phyloP scores from a whole-genome alignment of 1,284 basidiomycete genomes.

The Tranzscheliella williamsii region DNA sequence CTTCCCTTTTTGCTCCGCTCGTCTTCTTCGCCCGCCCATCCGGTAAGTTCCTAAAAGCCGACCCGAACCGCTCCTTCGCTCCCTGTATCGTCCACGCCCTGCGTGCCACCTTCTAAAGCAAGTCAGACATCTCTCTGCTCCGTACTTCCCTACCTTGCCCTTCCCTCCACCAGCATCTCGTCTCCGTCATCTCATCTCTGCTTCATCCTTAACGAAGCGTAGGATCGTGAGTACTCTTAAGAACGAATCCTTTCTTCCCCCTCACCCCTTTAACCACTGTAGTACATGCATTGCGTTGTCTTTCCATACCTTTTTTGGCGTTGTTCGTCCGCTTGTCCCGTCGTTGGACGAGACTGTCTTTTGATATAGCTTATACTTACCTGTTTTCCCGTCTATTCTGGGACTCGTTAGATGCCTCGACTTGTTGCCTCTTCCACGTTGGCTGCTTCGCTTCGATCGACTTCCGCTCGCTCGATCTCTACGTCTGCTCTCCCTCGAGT shows the following conservation, averaged over 20 bases:
- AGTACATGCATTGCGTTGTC: too few species aligned
- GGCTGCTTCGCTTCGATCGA: conserved; percentile 41
- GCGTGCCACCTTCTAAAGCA: too few species aligned
- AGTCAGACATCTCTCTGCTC: neutral
- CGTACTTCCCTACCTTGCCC: conserved; percentile 3
- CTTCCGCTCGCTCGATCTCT: conserved; percentile 42
- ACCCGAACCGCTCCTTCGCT: conserved; percentile 20
- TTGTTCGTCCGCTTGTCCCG: too few species aligned
- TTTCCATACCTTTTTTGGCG: too few species aligned
- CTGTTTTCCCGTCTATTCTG: too few species aligned
- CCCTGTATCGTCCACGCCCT: too few species aligned
- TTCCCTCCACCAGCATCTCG: neutral
- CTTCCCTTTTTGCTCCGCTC: neutral
- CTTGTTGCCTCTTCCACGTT: conserved; percentile 40
- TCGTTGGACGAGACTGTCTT: too few species aligned
- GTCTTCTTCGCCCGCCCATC: neutral
- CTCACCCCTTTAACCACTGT: neutral
- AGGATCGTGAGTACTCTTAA: neutral
- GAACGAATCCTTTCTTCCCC: too few species aligned
- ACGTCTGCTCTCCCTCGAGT: conserved; percentile 34
- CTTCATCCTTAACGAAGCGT: neutral
- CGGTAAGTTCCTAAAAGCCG: conserved; percentile 32
- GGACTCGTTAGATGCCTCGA: conserved; percentile 51
- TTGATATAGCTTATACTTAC: too few species aligned
- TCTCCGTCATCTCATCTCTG: neutral